Evolutionary conservation across 2,329 filamentous ascomycete species (phyloP).

Genomic region (Byssochlamys sp.): DNA sequence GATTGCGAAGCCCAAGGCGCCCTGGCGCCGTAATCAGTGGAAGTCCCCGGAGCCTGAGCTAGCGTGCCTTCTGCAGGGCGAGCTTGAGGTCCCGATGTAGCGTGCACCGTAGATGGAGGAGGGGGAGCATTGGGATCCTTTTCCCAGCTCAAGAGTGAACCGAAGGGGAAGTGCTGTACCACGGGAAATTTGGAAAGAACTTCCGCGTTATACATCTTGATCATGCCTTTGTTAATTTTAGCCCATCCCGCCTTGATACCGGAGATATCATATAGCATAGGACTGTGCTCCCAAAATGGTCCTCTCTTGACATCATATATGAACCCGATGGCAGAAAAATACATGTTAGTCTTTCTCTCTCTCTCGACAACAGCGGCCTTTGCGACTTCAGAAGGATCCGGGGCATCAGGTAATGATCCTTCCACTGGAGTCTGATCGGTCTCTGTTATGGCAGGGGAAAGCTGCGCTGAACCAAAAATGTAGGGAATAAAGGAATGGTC

Average conservation of each 20-base stretch:
- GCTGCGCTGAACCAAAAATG: slow-evolving; percentile 86
- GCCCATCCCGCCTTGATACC: slow-evolving; percentile 90
- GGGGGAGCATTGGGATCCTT: slow-evolving; percentile 51
- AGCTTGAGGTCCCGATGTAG: slow-evolving; percentile 24
- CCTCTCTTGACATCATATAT: slow-evolving; percentile 95
- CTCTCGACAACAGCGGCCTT: slow-evolving; percentile 55
- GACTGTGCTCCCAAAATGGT: slow-evolving; percentile 94
- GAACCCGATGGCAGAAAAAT: slow-evolving; percentile 91
- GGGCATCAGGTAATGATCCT: slow-evolving; percentile 63
- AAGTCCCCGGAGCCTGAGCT: slow-evolving; percentile 7
- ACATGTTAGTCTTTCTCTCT: slow-evolving; percentile 65
- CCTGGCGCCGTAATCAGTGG: slow-evolving; percentile 17
- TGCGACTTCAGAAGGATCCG: slow-evolving; percentile 60
- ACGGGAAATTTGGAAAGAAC: slow-evolving; percentile 94
- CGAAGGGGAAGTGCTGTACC: slow-evolving; percentile 89
- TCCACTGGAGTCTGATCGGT: slow-evolving; percentile 61
- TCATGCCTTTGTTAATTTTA: slow-evolving; percentile 98
- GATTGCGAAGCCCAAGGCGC: slow-evolving; percentile 26
- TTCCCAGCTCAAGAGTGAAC: slow-evolving; percentile 70
- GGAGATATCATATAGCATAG: slow-evolving; percentile 86
- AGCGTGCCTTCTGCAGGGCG: slow-evolving; percentile 13
- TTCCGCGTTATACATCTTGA: slow-evolving; percentile 98
- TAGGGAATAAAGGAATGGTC: slow-evolving; percentile 92
- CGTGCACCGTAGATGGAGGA: slow-evolving; percentile 47
- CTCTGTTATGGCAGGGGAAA: slow-evolving; percentile 63